Percentiles rank a stretch among this genome's conserved stretches.
Conservation (phyloP, 805 yeast species). For the Wickerhamiella vanderwaltii region DNA sequence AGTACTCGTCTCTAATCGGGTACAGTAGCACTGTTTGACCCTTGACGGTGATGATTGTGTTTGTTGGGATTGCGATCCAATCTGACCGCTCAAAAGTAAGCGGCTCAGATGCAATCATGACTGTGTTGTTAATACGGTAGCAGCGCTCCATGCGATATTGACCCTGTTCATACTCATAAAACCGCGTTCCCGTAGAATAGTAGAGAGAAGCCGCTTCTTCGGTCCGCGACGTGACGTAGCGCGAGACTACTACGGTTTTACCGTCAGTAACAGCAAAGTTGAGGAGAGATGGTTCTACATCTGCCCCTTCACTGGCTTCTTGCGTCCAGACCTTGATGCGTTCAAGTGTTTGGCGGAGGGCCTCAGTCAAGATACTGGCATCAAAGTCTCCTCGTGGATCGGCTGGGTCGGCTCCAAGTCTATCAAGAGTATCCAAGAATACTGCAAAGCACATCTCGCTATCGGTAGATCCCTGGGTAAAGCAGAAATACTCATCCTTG, state of each 20-base stretch:
- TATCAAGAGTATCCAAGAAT: conserved; percentile 61
- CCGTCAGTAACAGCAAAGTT: conserved; percentile 97
- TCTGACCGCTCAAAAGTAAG: conserved; percentile 92
- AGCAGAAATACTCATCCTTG: conserved; percentile 65
- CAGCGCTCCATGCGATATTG: conserved; percentile 88
- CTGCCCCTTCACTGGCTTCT: conserved; percentile 33
- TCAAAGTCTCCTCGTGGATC: conserved; percentile 41
- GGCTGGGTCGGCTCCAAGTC: conserved; percentile 64
- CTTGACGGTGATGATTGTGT: conserved; percentile 68
- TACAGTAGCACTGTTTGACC: conserved; percentile 80
- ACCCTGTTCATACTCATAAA: conserved; percentile 82
- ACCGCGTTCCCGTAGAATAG: conserved; percentile 85
- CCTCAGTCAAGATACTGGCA: conserved; percentile 43
- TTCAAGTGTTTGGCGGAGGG: conserved; percentile 61
- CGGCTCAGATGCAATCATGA: conserved; percentile 96
- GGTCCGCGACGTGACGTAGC: conserved; percentile 77
- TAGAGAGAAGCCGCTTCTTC: conserved; percentile 96
- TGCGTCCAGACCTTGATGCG: conserved; percentile 69
- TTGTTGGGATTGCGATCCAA: conserved; percentile 95
- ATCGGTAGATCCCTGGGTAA: conserved; percentile 88
- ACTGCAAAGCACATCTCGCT: conserved; percentile 92
- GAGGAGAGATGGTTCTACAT: conserved; percentile 64
- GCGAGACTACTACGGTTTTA: conserved; percentile 64
- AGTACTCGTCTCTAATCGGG: conserved; percentile 83
- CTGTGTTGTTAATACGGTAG: conserved; percentile 84